These are phyloP conservation scores for Rhizopogon roseolus DNA, from an alignment of 768 basidiomycete genomes.

Conservation along the genomic window DNA sequence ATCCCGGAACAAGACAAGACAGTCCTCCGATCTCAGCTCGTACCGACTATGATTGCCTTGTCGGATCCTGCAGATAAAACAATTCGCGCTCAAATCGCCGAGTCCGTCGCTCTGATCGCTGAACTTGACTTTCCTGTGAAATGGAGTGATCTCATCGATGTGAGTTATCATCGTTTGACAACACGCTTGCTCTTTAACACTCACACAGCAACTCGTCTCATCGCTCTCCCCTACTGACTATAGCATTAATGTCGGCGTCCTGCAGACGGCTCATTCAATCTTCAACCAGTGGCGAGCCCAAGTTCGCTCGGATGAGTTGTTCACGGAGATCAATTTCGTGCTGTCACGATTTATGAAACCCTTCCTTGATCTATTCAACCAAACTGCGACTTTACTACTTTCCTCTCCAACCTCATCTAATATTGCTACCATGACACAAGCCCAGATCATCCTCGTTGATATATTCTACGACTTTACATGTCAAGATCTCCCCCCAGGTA, in stretches of 20 bases:
- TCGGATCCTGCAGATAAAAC: constrained; percentile 68
- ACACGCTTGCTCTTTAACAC: not conserved
- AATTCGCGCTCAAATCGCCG: constrained; percentile 83
- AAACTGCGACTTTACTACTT: constrained; percentile 53
- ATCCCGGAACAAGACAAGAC: constrained; percentile 69
- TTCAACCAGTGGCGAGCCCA: constrained; percentile 91
- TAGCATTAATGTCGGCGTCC: constrained; percentile 81
- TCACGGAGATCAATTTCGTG: constrained; percentile 88
- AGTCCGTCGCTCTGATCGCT: constrained; percentile 89
- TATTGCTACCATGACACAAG: constrained; percentile 58
- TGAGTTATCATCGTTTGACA: constrained; percentile 36
- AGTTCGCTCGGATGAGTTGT: constrained; percentile 83
- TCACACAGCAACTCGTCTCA: constrained; percentile 77
- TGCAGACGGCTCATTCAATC: constrained; percentile 94
- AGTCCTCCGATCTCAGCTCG: constrained; percentile 67
- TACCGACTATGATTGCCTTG: constrained; percentile 88
- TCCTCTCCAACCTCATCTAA: constrained; percentile 28
- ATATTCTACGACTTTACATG: constrained; percentile 93
- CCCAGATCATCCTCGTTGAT: constrained; percentile 74
- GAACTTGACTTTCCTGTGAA: constrained; percentile 84
- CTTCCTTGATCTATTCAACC: constrained; percentile 79
- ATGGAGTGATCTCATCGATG: constrained; percentile 89
- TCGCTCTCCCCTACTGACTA: constrained; percentile 81
- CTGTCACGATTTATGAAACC: constrained; percentile 77
- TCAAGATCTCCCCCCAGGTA: constrained; percentile 90